Base-by-base conservation (phyloP, 805 yeast genomes). In the Saccharomycopsis microspora region DNA sequence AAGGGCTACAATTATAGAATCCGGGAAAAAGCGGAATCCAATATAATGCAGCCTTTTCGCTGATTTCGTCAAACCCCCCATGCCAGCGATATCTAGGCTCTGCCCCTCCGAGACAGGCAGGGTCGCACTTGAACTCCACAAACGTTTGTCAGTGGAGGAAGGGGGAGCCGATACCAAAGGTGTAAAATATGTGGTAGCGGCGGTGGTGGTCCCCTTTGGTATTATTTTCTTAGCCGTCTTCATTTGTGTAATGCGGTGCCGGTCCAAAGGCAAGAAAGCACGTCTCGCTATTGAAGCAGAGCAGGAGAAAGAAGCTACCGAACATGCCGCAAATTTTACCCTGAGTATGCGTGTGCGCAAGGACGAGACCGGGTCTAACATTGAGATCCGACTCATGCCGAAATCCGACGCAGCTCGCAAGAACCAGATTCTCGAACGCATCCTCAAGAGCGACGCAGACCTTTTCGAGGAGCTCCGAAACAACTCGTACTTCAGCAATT, bases 201-300 rank as follows among this genome's bases (percentile, higher is more conserved):
- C 52, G 11, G 50, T 51, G 30, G 48, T 51, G 3, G 48, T 51
- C 4, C 51, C 52, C 7, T 37, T 51, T 29, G 54, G 50, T n/a
- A 29, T 51, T 3, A 36, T 48, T 4, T 11, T 49, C 11, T 8
- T 49, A 6, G 36, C 39, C 3, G 33, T 49, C n/a, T 9, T 43
- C 33, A 11, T 46, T 29, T 49, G 50, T 28, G 40, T 49, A 31
- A 10, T 38, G 42, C 10, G 47, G 27, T 46, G 45, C 37, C 33
- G 41, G 6, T n/a, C 38, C 27, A 42, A 44, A 39, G 42, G 42
- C 37, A 49, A 34, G 32, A 42, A 46, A n/a, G 9, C 30, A 8
- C 44, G 38, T 34, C 32, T 8, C 28, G 47, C 32, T 11, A 42
- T 30, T 6, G 47, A 37, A 27, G 41, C 42, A 27, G 46, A 49